Evolutionary conservation across 78 protist genomes (phyloP).

Genomic region (Protostelium mycophagum): DNA sequence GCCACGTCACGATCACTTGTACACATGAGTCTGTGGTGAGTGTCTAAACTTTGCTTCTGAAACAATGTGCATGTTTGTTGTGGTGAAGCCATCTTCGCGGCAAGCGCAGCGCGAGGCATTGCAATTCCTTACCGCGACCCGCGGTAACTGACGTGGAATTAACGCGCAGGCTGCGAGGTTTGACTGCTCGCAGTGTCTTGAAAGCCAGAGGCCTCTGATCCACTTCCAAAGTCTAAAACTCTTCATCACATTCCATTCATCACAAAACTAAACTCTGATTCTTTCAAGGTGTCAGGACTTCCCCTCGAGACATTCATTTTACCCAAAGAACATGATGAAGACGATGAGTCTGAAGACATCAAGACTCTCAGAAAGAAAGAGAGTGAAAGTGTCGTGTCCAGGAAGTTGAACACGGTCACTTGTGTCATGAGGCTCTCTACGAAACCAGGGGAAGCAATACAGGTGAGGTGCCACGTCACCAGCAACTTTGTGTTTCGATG

Average conservation of each 20-base stretch:
- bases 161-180: too few relatives aligned
- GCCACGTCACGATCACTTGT: not conserved
- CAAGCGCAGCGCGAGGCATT: not conserved
- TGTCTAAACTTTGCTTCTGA: not conserved
- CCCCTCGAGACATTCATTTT: not conserved
- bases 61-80: too few relatives aligned
- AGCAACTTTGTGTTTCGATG: too few relatives aligned
- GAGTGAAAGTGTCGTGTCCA: not conserved
- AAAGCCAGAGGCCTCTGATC: too few relatives aligned
- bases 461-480: not conserved
- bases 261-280: too few relatives aligned
- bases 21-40: not conserved
- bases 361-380: not conserved
- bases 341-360: not conserved
- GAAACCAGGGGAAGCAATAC: not conserved
- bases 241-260: not conserved
- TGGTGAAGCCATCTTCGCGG: not conserved
- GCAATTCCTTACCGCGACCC: not conserved
- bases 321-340: not conserved
- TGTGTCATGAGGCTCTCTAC: not conserved
- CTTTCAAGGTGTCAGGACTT: not conserved
- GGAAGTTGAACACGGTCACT: not conserved
- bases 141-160: too few relatives aligned
- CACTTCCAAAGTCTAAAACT: not conserved
- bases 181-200: too few relatives aligned